These are phyloP conservation scores for Kitagawia praeruptora DNA, from an alignment of 129 eudicot species.

Conservation along the genomic window DNA sequence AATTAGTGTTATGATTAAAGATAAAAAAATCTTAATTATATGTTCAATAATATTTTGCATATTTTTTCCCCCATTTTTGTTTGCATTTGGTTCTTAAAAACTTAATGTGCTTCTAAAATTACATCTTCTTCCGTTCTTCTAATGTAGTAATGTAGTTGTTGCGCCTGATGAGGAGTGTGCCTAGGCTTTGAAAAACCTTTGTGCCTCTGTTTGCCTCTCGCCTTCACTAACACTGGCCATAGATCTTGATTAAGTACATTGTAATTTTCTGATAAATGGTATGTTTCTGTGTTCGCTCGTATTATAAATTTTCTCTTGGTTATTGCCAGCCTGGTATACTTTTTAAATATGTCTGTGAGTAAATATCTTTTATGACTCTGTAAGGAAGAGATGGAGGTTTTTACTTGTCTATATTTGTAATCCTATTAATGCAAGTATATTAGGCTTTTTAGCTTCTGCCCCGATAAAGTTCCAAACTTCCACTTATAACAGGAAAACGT, in stretches of 20 bases:
- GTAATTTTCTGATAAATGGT: too few relatives aligned
- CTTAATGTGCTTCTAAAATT: not conserved
- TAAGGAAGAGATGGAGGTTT: not conserved
- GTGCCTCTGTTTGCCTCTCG: not conserved
- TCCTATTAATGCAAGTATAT: not conserved
- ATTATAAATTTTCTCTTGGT: not conserved
- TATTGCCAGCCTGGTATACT: not conserved
- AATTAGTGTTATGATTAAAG: not conserved
- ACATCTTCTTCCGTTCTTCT: not conserved
- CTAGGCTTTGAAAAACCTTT: not conserved
- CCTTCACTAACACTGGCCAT: not conserved
- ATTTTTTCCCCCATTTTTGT: too few relatives aligned
- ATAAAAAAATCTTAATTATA: not conserved
- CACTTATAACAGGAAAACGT: not conserved
- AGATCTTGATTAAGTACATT: not conserved
- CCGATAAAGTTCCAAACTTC: not conserved
- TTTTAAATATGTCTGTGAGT: too few relatives aligned
- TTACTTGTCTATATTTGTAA: not conserved
- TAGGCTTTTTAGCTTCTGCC: not conserved
- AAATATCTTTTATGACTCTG: not conserved
- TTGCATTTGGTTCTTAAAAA: not conserved
- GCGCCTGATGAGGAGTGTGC: not conserved
- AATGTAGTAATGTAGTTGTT: not conserved
- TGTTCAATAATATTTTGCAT: not conserved
- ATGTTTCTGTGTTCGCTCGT: not conserved